Conservation (phyloP, 163 green algal genomes). For the Prototheca cutis region DNA sequence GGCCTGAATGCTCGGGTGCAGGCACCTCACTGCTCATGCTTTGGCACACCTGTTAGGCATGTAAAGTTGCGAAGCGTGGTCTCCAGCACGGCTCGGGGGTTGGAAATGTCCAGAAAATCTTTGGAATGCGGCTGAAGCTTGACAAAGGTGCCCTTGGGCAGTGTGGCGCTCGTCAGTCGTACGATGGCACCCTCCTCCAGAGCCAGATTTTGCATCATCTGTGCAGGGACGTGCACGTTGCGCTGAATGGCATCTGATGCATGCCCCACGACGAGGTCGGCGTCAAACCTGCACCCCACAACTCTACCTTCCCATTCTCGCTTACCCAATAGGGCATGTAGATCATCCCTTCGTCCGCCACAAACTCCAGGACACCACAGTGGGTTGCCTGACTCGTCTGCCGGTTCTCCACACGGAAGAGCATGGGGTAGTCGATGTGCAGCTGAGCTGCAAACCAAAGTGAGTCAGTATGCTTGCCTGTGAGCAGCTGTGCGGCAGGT, state of each 20-base stretch:
- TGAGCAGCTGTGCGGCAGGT: not conserved
- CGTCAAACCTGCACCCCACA: not conserved
- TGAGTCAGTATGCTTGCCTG: no score
- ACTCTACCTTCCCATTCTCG: not conserved
- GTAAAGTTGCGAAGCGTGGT: slow-evolving; percentile 66
- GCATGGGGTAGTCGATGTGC: slow-evolving; percentile 98
- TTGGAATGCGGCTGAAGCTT: slow-evolving; percentile 91
- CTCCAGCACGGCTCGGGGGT: slow-evolving; percentile 95
- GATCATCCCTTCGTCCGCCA: slow-evolving; percentile 90
- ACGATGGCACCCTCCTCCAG: slow-evolving; percentile 88
- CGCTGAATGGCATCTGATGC: not conserved
- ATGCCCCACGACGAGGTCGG: not conserved
- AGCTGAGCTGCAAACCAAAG: slow-evolving; percentile 85
- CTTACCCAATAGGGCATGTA: slow-evolving; percentile 98
- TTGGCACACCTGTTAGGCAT: slow-evolving; percentile 32
- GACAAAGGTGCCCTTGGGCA: slow-evolving; percentile 89
- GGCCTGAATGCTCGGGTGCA: no score
- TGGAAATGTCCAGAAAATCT: slow-evolving; percentile 97
- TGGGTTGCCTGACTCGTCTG: slow-evolving; percentile 62
- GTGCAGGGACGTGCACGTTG: slow-evolving; percentile 1
- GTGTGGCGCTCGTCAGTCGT: slow-evolving; percentile 60
- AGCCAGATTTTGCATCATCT: slow-evolving; percentile 97
- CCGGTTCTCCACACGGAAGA: slow-evolving; percentile 85
- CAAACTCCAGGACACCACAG: slow-evolving; percentile 97
- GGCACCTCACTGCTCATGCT: no score